Conservation (phyloP, 495 filamentous ascomycete species). For the Aspergillus nanangensis region DNA sequence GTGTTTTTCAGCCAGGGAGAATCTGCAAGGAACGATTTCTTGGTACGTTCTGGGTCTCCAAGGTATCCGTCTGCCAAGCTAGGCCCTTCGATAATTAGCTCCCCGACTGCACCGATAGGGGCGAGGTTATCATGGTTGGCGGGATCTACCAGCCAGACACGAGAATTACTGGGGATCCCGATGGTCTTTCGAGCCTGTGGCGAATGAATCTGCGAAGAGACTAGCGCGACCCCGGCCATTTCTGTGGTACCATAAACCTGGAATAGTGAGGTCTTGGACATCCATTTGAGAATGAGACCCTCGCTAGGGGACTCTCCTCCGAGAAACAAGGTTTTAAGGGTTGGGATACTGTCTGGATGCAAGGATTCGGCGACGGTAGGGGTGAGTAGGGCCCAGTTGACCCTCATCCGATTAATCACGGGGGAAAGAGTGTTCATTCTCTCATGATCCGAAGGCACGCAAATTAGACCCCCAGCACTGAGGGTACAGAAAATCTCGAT, state of each 20-base stretch:
- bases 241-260: slow-evolving; percentile 43
- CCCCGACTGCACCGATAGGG: slow-evolving; percentile 40
- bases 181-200: neutral
- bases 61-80: slow-evolving; percentile 14
- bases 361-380: slow-evolving; percentile 31
- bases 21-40: neutral
- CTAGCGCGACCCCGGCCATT: neutral
- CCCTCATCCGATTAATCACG: slow-evolving; percentile 21
- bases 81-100: slow-evolving; percentile 32
- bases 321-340: slow-evolving; percentile 1
- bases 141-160: slow-evolving; percentile 14
- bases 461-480: slow-evolving; percentile 43
- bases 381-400: slow-evolving; percentile 30
- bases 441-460: slow-evolving; percentile 47
- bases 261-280: slow-evolving; percentile 28
- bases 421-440: slow-evolving; percentile 25
- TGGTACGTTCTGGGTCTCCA: slow-evolving; percentile 1
- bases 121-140: slow-evolving; percentile 26
- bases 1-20: slow-evolving; percentile 3
- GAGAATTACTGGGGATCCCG: neutral
- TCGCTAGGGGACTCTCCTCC: slow-evolving; percentile 29
- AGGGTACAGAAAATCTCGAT: slow-evolving; percentile 48
- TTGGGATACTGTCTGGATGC: slow-evolving; percentile 23
- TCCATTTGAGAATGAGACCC: slow-evolving; percentile 38
- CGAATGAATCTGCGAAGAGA: neutral